Evolutionary conservation across 2,329 filamentous ascomycete genomes (phyloP).

Genomic region (Cryphonectria radicalis): DNA sequence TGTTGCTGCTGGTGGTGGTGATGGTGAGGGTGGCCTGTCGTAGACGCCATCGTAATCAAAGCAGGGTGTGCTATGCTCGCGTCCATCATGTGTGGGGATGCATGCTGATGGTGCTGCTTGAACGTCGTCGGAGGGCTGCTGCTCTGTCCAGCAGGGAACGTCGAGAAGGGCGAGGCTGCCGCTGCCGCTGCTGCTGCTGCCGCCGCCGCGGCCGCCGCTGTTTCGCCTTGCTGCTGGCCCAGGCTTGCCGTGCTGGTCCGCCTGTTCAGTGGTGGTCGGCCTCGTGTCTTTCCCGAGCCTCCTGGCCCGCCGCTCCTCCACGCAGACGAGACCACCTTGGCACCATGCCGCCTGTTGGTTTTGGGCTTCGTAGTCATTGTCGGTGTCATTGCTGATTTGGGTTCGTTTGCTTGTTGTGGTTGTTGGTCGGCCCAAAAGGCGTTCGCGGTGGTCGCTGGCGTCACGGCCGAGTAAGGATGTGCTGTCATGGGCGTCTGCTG

Average conservation of each 20-base stretch:
- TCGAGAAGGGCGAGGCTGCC: conserved; percentile 62
- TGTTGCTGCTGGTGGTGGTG: conserved; percentile 12
- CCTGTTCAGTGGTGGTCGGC: conserved; percentile 77
- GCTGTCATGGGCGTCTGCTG: conserved; percentile 63
- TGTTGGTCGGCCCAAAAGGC: conserved; percentile 57
- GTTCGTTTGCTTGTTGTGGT: conserved; percentile 49
- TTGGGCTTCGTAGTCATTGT: conserved; percentile 60
- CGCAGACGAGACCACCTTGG: conserved; percentile 84
- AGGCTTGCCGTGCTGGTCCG: conserved; percentile 41
- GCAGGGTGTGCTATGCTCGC: neutral
- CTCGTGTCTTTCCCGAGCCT: conserved; percentile 72
- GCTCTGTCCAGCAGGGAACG: conserved; percentile 63
- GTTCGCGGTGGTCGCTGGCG: conserved; percentile 61
- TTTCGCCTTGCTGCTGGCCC: conserved; percentile 36
- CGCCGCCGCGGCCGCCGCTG: neutral
- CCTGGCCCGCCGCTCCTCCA: conserved; percentile 73
- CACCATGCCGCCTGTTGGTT: conserved; percentile 70
- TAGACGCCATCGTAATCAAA: conserved; percentile 11
- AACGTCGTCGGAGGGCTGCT: conserved; percentile 40
- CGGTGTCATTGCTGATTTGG: conserved; percentile 75
- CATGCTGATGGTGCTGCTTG: conserved; percentile 15
- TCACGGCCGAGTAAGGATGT: conserved; percentile 80
- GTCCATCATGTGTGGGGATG: conserved; percentile 17
- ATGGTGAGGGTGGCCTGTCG: neutral
- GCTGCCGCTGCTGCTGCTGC: conserved; percentile 16